phyloP scores from a whole-genome alignment of 805 yeast species.

The Candida orba region DNA sequence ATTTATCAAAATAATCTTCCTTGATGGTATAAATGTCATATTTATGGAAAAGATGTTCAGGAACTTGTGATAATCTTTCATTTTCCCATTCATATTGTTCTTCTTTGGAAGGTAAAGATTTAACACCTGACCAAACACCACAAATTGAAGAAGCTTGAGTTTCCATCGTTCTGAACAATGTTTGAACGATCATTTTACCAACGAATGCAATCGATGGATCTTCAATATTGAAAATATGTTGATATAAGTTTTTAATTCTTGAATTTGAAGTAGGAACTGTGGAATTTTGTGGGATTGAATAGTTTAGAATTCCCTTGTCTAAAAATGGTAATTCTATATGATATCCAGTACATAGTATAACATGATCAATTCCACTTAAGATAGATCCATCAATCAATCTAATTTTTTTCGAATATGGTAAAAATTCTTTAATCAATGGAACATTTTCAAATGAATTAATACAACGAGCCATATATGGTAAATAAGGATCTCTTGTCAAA shows the following conservation, averaged over 20 bases:
- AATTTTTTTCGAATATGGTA: conserved; percentile 24
- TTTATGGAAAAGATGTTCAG: conserved; percentile 28
- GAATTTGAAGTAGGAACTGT: conserved; percentile 20
- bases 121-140: conserved; percentile 45
- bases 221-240: conserved; percentile 37
- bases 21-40: conserved; percentile 25
- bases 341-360: conserved; percentile 38
- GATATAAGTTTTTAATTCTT: conserved; percentile 35
- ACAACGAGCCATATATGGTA: conserved; percentile 31
- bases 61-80: conserved; percentile 19
- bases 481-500: conserved; percentile 53
- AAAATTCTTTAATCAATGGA: conserved; percentile 22
- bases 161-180: conserved; percentile 45
- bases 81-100: conserved; percentile 33
- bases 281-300: conserved; percentile 19
- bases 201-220: conserved; percentile 41
- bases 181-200: conserved; percentile 33
- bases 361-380: conserved; percentile 29
- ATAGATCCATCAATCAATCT: conserved; percentile 28
- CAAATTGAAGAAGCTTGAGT: conserved; percentile 47
- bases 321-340: conserved; percentile 35
- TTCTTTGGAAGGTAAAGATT: conserved; percentile 31
- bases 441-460: conserved; percentile 21
- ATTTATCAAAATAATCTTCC: conserved; percentile 24
- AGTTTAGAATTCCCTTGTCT: conserved; percentile 20